Conservation (phyloP, 176 grass and related monocot genomes). For the Oryza meridionalis region DNA sequence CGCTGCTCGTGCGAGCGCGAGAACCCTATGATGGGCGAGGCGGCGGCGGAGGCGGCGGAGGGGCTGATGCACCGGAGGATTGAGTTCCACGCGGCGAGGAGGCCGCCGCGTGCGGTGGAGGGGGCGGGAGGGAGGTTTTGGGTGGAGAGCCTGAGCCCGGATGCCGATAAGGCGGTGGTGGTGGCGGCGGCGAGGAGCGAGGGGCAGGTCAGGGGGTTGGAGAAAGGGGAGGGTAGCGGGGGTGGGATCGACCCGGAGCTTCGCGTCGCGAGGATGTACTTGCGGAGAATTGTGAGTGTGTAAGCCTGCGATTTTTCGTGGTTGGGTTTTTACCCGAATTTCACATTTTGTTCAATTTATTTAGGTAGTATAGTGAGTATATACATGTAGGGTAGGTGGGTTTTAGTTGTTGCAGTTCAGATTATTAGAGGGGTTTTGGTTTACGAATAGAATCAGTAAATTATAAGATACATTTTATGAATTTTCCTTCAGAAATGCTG, state of each 20-base stretch:
- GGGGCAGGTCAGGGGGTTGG: slow-evolving; percentile 26
- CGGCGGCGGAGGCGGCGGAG: neutral
- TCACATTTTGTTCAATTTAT: neutral
- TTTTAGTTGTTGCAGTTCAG: neutral
- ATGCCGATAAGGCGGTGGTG: neutral
- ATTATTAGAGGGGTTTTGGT: neutral
- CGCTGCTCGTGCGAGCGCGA: slow-evolving; percentile 9
- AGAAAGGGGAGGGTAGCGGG: slow-evolving; percentile 49
- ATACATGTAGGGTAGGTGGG: neutral
- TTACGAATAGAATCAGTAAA: neutral
- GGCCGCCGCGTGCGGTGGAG: neutral
- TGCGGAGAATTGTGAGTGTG: slow-evolving; percentile 85
- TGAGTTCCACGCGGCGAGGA: slow-evolving; percentile 62
- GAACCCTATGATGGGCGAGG: slow-evolving; percentile 37
- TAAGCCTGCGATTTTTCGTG: neutral
- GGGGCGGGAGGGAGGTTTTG: slow-evolving; percentile 32
- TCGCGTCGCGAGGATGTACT: slow-evolving; percentile 54
- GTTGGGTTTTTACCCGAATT: neutral
- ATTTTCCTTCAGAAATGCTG: neutral
- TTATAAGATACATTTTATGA: neutral
- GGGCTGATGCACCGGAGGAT: slow-evolving; percentile 57
- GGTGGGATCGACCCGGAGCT: slow-evolving; percentile 71
- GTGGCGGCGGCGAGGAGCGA: neutral
- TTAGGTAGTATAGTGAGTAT: neutral
- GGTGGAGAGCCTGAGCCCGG: slow-evolving; percentile 46